phyloP scores from a whole-genome alignment of 345 rosid genomes.

The Pseudoturritis turrita region DNA sequence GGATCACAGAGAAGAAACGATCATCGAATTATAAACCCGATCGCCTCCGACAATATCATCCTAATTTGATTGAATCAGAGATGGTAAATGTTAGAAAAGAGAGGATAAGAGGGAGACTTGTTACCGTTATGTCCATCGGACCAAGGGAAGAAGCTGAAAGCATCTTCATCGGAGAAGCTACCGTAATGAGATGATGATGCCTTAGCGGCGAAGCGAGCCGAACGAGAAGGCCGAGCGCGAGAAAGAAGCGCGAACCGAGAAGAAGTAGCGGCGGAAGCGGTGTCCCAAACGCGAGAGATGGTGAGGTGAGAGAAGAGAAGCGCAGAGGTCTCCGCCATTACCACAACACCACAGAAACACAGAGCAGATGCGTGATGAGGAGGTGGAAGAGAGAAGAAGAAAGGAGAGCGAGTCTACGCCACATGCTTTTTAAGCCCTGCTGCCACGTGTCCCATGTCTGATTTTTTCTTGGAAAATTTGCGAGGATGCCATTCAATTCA shows the following conservation, averaged over 20 bases:
- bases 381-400: not conserved
- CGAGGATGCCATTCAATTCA: too few species aligned
- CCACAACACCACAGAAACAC: conserved; percentile 1
- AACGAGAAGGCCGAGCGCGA: conserved; percentile 35
- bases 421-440: conserved; percentile 11
- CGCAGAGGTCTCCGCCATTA: conserved; percentile 49
- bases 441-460: conserved; percentile 19
- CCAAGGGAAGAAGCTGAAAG: conserved; percentile 74
- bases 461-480: not conserved
- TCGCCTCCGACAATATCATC: not conserved
- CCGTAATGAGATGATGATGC: conserved; percentile 42
- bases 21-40: not conserved
- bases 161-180: conserved; percentile 52
- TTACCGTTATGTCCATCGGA: conserved; percentile 49
- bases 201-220: conserved; percentile 40
- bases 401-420: conserved; percentile 25
- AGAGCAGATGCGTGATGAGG: conserved; percentile 15
- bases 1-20: not conserved
- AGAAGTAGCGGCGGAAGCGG: conserved; percentile 9
- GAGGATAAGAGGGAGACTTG: not conserved
- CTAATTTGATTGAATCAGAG: not conserved
- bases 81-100: not conserved
- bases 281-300: conserved; percentile 27
- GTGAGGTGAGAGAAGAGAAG: conserved; percentile 33
- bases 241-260: conserved; percentile 23